phyloP scores from a whole-genome alignment of 495 filamentous ascomycete genomes.

The Talaromyces wortmannii region DNA sequence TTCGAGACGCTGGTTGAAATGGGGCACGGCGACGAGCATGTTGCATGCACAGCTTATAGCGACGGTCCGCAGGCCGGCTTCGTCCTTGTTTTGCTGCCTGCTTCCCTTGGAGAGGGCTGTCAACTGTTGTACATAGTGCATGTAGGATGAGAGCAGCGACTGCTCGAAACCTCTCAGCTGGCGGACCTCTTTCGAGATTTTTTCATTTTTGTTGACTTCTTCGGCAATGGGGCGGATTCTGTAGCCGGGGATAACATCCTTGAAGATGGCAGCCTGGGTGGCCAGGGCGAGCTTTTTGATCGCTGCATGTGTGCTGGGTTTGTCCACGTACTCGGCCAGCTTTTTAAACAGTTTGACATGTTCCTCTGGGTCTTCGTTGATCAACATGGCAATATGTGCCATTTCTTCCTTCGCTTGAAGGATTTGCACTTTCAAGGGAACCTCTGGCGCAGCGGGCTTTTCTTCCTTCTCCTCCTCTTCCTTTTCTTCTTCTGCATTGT shows the following conservation, averaged over 20 bases:
- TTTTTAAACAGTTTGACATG: conserved; percentile 70
- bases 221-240: conserved; percentile 78
- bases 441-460: conserved; percentile 47
- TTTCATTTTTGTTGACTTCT: conserved; percentile 43
- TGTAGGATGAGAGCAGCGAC: conserved; percentile 71
- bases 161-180: conserved; percentile 78
- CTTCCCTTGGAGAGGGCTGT: conserved; percentile 50
- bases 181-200: conserved; percentile 87
- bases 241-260: conserved; percentile 93
- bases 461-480: conserved; percentile 48
- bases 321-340: conserved; percentile 65
- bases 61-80: conserved; percentile 40
- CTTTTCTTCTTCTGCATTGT: conserved; percentile 18
- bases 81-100: conserved; percentile 21
- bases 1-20: conserved; percentile 93
- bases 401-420: conserved; percentile 86
- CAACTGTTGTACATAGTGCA: conserved; percentile 72
- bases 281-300: conserved; percentile 79
- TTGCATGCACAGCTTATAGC: conserved; percentile 81
- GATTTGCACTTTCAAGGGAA: conserved; percentile 71
- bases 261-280: conserved; percentile 85
- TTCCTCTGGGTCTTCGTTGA: conserved; percentile 94
- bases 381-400: conserved; percentile 66
- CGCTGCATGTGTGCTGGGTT: conserved; percentile 52
- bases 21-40: conserved; percentile 71